A percentile compares a stretch with the other conserved stretches of the same genome.
phyloP scores from a whole-genome alignment of 208 protist genomes.

The Trypanosoma rangeli region DNA sequence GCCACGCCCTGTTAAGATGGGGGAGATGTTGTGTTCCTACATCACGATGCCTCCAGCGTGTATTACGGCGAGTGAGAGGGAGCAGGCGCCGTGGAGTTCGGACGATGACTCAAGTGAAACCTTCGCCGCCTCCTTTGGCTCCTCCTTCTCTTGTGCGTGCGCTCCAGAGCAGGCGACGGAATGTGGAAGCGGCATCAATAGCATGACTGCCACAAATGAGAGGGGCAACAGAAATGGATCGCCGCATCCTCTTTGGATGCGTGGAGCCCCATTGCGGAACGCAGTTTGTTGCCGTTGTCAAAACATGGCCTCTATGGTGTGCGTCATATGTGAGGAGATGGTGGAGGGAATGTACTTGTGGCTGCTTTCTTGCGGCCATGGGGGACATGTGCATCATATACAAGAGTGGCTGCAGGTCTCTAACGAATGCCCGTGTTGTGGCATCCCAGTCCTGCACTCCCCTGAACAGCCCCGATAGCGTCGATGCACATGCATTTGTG shows the following conservation, averaged over 20 bases:
- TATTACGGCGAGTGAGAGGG: not conserved
- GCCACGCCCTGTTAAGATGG: conserved; percentile 26
- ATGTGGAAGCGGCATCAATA: not conserved
- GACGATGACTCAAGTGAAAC: conserved; percentile 1
- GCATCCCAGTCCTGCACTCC: conserved; percentile 38
- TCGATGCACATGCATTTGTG: not conserved
- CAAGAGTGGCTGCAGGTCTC: conserved; percentile 70
- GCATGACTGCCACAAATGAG: conserved; percentile 1
- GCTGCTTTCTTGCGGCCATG: conserved; percentile 81
- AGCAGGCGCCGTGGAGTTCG: not conserved
- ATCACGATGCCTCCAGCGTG: not conserved
- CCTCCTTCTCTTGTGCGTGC: conserved; percentile 11
- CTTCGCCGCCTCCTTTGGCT: not conserved
- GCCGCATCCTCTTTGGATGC: not conserved
- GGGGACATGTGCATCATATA: conserved; percentile 82
- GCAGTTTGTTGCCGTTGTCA: conserved; percentile 54
- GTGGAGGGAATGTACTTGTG: conserved; percentile 85
- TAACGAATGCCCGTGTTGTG: conserved; percentile 74
- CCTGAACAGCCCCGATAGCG: not conserved
- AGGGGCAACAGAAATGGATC: not conserved
- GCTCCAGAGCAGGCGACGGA: not conserved
- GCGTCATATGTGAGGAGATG: conserved; percentile 80
- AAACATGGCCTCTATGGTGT: conserved; percentile 52
- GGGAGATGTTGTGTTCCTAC: not conserved
- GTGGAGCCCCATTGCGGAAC: conserved; percentile 38